Base-by-base conservation (phyloP, 305 asterid species). In the Fraxinus velutina region DNA sequence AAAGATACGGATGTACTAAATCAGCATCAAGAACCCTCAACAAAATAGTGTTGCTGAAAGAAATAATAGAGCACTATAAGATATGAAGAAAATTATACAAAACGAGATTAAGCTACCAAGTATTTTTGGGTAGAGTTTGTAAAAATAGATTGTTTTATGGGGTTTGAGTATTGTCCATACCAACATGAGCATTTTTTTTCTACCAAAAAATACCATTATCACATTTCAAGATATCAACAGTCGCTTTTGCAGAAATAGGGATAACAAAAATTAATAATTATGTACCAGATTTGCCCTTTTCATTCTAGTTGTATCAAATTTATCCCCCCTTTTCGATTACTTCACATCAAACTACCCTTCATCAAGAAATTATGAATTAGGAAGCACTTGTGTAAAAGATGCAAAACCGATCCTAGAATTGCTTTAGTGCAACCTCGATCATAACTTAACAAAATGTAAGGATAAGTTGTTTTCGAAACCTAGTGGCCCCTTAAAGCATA, bases 401-500 rank as follows among this genome's bases (percentile, higher is more conserved):
- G 47, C 44, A 71, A 33, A 32, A 71, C 22, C 5, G 5, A 71
- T 71, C 7, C 75, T 71, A 71, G 47, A 32, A 71, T 71, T 71
- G 75, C 22, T 71, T 71, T 71, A 71, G 44, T 72, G 47, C 81
- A 75, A 72, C 37, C 71, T 30, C 50, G 50, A 79, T 13, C 80
- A 82, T 47, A 24, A 21, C 75, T 62, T 44, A 1, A 79, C 13
- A 79, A 44, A 27, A 70, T 42, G 39, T 21, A 62, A 81, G 57
- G 79, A 55, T 78, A 27, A 55, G 78, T 76, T 17, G 29, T n/a
- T 6, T 30, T 2, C 68, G 19, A 80, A 75, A 78, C 66, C 33
- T 78, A 79, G 75, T 76, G 57, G 81, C 74, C 78, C 74, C 60
- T 64, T 71, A n/a, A 77, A 39, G 78, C 75, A 80, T 78, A 78